A percentile compares a stretch with the other conserved stretches of the same genome.
Evolutionary conservation across 1,139 yeast species (phyloP).

Genomic region (Yamadazyma spencermartinsiae): DNA sequence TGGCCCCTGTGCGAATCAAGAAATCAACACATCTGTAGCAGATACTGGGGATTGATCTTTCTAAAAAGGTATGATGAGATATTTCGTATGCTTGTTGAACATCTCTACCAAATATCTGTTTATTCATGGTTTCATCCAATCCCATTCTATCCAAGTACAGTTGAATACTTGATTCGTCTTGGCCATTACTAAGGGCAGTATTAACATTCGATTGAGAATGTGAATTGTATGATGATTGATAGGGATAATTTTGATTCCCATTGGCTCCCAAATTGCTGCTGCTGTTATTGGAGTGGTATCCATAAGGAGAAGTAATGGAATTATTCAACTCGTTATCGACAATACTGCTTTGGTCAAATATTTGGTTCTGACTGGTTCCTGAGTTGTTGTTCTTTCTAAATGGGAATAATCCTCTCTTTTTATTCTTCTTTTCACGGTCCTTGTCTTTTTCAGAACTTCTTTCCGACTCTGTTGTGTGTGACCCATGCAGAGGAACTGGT

Average conservation of each 20-base stretch:
- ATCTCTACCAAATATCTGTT: constrained; percentile 65
- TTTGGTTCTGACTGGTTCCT: constrained; percentile 5
- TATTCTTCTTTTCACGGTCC: constrained; percentile 43
- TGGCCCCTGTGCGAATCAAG: constrained; percentile 66
- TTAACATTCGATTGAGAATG: constrained; percentile 3
- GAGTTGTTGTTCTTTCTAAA: constrained; percentile 34
- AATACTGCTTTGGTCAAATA: constrained; percentile 7
- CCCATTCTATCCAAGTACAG: constrained; percentile 41
- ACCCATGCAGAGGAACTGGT: constrained; percentile 15
- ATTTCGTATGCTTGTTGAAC: constrained; percentile 52
- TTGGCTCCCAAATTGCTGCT: neutral
- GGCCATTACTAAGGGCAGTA: constrained; percentile 2
- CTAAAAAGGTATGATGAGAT: constrained; percentile 49
- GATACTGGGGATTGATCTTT: constrained; percentile 67
- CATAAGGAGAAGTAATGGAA: constrained; percentile 4
- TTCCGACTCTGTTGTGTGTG: constrained; percentile 12
- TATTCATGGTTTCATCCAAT: constrained; percentile 36
- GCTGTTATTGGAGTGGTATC: constrained; percentile 1
- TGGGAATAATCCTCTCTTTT: constrained; percentile 62
- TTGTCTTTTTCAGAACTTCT: constrained; percentile 8
- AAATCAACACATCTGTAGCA: constrained; percentile 75
- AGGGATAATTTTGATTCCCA: neutral
- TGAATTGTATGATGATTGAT: neutral
- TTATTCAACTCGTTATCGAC: constrained; percentile 7
- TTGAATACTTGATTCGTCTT: constrained; percentile 27